A percentile compares a stretch with the other conserved stretches of the same genome.
phyloP scores from a whole-genome alignment of 139 green algal species.

The Ettlia oleoabundans region DNA sequence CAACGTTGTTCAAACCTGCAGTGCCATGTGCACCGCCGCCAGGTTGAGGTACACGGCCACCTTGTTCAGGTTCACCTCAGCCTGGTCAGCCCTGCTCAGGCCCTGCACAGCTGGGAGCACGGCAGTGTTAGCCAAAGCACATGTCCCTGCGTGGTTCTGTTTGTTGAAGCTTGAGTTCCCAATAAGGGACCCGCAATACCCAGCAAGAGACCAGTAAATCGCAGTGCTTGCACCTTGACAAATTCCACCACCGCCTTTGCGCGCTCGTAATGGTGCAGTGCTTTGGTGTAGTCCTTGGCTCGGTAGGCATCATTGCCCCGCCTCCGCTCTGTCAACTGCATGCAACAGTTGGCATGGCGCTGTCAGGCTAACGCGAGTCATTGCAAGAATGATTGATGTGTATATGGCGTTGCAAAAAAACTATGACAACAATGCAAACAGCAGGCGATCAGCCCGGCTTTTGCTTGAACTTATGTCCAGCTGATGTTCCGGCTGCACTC shows the following conservation, averaged over 20 bases:
- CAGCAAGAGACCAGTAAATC: neutral
- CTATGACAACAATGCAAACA: no score
- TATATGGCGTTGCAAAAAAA: no score
- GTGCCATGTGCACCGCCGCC: slow-evolving; percentile 60
- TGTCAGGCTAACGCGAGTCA: no score
- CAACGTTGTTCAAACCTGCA: slow-evolving; percentile 15
- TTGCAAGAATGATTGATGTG: no score
- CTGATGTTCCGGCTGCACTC: no score
- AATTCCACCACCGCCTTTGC: slow-evolving; percentile 64
- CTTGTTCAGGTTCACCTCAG: slow-evolving; percentile 60
- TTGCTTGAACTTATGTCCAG: no score
- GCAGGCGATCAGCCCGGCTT: no score
- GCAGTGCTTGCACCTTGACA: slow-evolving; percentile 9
- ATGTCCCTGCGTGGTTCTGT: no score
- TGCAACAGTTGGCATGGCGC: neutral
- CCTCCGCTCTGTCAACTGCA: slow-evolving; percentile 64
- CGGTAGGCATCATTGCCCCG: slow-evolving; percentile 63
- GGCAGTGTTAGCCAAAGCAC: no score
- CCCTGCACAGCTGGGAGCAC: no score
- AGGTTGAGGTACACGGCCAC: slow-evolving; percentile 65
- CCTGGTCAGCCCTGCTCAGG: slow-evolving; percentile 53
- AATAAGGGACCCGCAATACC: no score
- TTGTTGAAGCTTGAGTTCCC: no score
- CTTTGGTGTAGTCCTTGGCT: slow-evolving; percentile 36
- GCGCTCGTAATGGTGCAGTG: slow-evolving; percentile 63